Base-by-base conservation (phyloP, 2,329 filamentous ascomycete species). In the Madurella fahalii region DNA sequence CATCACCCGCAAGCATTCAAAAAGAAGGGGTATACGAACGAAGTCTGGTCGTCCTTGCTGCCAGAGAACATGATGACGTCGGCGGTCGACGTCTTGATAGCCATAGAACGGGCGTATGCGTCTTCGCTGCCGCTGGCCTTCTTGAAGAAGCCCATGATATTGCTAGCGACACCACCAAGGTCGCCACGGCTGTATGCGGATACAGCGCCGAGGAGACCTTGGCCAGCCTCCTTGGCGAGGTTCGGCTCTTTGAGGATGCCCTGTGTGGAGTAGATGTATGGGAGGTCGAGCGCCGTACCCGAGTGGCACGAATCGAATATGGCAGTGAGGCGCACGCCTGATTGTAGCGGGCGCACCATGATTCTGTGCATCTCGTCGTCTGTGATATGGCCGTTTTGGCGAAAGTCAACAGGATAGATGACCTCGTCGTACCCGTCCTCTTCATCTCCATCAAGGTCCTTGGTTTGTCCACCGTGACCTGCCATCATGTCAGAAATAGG, bases 51-150 rank as follows among this genome's bases (percentile, higher is more conserved):
- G 68, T 97, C 94, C 72, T 97, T 97, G 76, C 90, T 95, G 53
- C 94, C 94, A 52, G 90, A 95, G 84, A 92, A 94, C 90, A 97
- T 96, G 69, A 97, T 82, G 43, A 99, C 93, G 71, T 97, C 94
- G 43, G 94, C 94, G 1, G 92, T 88, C 46, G 89, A 94, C 11
- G 93, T 96, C 79, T 96, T 96, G 41, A 93, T 96, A 62, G 87
- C 81, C 61, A 92, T 74, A 47, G 91, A 85, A 67, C 86, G 86
- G 73, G 91, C 82, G 71, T 92, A 87, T 7, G 86, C 86, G n/a
- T 90, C 85, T 54, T 94, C 81, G 63, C 93, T 92, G 52, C 76
- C 83, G 15, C 89, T 87, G 11, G 90, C 91, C 71, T 94, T 95
- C 77, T 95, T 96, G 75, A 95, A 85, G 66, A 97, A 84, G 44